Base-by-base conservation (phyloP, 306 rosid species). In the Vicia villosa region DNA sequence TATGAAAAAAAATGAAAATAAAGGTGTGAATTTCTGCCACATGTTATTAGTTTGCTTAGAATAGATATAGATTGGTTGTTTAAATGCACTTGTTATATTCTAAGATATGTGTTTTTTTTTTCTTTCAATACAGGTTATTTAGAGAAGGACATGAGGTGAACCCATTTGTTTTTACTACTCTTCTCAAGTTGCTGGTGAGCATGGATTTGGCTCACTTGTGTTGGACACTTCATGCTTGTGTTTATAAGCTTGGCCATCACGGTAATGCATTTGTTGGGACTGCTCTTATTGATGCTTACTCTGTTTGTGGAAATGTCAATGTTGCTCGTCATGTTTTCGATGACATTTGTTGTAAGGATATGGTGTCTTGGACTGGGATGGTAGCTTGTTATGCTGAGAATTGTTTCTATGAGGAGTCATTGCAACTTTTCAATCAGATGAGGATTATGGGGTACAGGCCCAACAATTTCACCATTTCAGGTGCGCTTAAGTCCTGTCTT, bases 301-400 rank as follows among this genome's bases (percentile, higher is more conserved):
- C 62, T 56, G 62, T 56, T 56, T 26, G 62, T 56, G 38, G 62
- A 14, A 56, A 56, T 56, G 62, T 56, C 1, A 20, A 56, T 26
- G 11, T 56, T 26, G 62, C 62, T 13, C 62, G 38, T 37, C 62
- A 56, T 20, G 62, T 26, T 56, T 56, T 56, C 8, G 40, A 56
- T 1, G 62, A 56, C 10, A 56, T 56, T 56, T 56, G 40, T 56
- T 56, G 19, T 5, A 56, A 56, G 40, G 62, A 56, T 28, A 56
- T 56, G 62, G 62, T 56, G 38, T 56, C 62, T 56, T 56, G 62
- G 62, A 56, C 62, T 26, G 62, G 62, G 62, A 56, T 56, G 62
- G 62, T 14, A 6, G 62, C 62, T 56, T 56, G 62, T 26, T 56
- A 56, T 56, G 62, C 62, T 14, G 62, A 56, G 38, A 56, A 56